Conservation (phyloP, 371 early-diverging fungal genomes). For the Homolaphlyctis polyrhiza region DNA sequence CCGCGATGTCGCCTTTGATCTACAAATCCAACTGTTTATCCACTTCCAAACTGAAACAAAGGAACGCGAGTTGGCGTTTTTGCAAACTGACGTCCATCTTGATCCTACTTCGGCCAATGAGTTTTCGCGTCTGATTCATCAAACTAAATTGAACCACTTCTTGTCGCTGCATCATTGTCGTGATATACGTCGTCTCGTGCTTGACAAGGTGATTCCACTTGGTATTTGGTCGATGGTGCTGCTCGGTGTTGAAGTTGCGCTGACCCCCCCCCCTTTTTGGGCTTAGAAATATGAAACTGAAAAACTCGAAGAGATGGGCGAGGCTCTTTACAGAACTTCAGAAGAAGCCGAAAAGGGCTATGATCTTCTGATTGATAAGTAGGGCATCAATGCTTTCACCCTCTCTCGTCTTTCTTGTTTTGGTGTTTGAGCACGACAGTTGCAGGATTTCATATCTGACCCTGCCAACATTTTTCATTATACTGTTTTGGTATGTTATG, state of each 20-base stretch:
- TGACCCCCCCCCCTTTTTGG: too few species aligned
- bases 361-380: neutral
- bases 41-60: neutral
- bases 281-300: neutral
- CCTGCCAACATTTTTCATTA: too few species aligned
- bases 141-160: constrained; percentile 6
- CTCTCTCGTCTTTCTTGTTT: too few species aligned
- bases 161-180: neutral
- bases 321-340: neutral
- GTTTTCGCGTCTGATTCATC: neutral
- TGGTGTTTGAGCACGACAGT: too few species aligned
- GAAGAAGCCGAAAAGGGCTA: neutral
- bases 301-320: neutral
- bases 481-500: too few species aligned
- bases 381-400: too few species aligned
- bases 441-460: too few species aligned
- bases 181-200: neutral
- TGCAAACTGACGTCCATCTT: neutral
- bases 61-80: constrained; percentile 4
- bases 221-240: too few species aligned
- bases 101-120: constrained; percentile 2
- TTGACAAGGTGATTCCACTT: neutral
- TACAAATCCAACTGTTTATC: neutral
- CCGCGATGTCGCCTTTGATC: neutral
- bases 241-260: too few species aligned